These are phyloP conservation scores for Lipomyces starkeyi DNA, from an alignment of 805 yeast genomes.

Conservation along the genomic window DNA sequence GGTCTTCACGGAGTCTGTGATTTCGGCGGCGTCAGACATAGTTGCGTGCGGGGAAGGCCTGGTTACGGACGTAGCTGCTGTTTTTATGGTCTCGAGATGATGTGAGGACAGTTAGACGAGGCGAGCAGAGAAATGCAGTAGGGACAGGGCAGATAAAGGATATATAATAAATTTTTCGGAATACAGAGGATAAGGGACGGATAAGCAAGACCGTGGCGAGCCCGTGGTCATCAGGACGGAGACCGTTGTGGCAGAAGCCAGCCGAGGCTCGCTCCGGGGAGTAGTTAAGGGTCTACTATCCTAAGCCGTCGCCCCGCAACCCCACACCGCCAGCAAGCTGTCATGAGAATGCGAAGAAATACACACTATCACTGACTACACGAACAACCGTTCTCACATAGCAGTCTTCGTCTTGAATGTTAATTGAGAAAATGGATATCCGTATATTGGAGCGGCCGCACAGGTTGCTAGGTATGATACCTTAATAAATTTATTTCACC, in stretches of 20 bases:
- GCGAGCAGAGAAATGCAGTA: background rate
- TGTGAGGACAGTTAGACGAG: background rate
- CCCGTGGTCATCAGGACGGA: too few species aligned
- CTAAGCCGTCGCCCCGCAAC: background rate
- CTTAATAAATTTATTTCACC: too few species aligned
- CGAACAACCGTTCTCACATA: background rate
- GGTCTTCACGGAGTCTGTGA: constrained; percentile 31
- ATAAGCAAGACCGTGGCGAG: background rate
- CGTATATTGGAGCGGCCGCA: too few species aligned
- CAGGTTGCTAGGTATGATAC: too few species aligned
- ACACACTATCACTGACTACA: too few species aligned
- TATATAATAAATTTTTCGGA: background rate
- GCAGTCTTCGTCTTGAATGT: too few species aligned
- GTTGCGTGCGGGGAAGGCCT: background rate
- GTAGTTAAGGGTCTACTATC: too few species aligned
- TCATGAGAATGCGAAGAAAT: background rate
- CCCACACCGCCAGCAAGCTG: background rate
- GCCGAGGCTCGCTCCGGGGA: constrained; percentile 4
- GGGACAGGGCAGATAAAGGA: background rate
- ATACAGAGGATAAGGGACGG: background rate
- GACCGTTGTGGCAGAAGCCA: background rate
- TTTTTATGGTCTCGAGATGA: background rate
- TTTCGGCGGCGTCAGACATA: constrained; percentile 43
- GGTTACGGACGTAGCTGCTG: background rate
- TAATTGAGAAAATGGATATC: too few species aligned